Percentiles rank a stretch among this genome's conserved stretches.
These are phyloP conservation scores for Digitaria exilis DNA, from an alignment of 202 grass and related monocot species.

Conservation along the genomic window DNA sequence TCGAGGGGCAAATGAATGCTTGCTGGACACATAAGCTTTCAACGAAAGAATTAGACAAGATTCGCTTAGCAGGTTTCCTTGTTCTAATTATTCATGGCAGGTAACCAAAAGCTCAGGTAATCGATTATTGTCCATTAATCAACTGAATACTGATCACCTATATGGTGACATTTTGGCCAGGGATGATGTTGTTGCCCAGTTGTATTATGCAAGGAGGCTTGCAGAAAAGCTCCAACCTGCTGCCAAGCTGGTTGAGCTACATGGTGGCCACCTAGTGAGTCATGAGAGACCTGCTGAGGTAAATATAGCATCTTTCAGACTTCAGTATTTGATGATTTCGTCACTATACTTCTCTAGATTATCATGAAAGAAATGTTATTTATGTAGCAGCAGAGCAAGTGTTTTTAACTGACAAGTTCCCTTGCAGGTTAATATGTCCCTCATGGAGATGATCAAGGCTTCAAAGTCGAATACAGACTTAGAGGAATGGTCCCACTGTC, in stretches of 20 bases:
- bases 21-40: slow-evolving; percentile 77
- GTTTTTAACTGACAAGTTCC: neutral
- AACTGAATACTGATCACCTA: neutral
- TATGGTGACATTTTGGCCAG: slow-evolving; percentile 34
- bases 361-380: neutral
- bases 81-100: slow-evolving; percentile 79
- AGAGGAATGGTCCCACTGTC: slow-evolving; percentile 64
- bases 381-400: neutral
- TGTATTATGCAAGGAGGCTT: slow-evolving; percentile 64
- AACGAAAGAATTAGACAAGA: slow-evolving; percentile 53
- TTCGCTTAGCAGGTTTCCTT: slow-evolving; percentile 62
- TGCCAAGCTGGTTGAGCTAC: slow-evolving; percentile 72
- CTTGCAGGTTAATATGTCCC: slow-evolving; percentile 64
- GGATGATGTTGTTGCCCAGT: slow-evolving; percentile 74
- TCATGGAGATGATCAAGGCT: slow-evolving; percentile 74
- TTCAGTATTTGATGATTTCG: neutral
- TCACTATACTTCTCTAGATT: neutral
- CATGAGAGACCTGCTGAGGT: slow-evolving; percentile 78
- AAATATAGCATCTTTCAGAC: neutral
- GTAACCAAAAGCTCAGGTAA: slow-evolving; percentile 21
- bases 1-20: slow-evolving; percentile 78
- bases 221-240: slow-evolving; percentile 67
- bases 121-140: neutral
- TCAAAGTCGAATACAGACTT: slow-evolving; percentile 54
- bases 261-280: slow-evolving; percentile 72